Percentiles rank a stretch among this genome's conserved stretches.
Evolutionary conservation across 305 asterid species (phyloP).

Genomic region (Euphrasia arctica): DNA sequence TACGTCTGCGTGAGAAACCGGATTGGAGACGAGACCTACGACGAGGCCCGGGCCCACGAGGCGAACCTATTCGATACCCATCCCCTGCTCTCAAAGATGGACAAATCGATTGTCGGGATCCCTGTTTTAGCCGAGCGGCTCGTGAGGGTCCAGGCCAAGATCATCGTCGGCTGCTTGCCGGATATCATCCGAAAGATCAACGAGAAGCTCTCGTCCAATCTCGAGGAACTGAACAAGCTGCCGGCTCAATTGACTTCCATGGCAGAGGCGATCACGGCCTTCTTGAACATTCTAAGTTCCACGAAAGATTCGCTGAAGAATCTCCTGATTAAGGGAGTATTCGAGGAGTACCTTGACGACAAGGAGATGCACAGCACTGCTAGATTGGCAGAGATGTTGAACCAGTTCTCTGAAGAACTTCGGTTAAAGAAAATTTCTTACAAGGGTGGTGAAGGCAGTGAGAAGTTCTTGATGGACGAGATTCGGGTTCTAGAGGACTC

Average conservation of each 20-base stretch:
- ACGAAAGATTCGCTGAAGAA: conserved; percentile 11
- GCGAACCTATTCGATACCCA: no score
- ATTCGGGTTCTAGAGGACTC: conserved; percentile 36
- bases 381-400: conserved; percentile 37
- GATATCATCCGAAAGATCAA: conserved; percentile 25
- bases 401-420: conserved; percentile 25
- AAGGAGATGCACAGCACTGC: conserved; percentile 41
- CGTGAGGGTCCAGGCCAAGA: no score
- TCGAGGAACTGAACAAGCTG: conserved; percentile 20
- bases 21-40: no score
- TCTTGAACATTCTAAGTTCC: conserved; percentile 21
- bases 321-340: conserved; percentile 29
- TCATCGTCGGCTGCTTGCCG: no score
- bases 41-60: no score
- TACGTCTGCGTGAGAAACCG: conserved; percentile 35
- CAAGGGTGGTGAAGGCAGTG: not conserved
- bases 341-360: conserved; percentile 38
- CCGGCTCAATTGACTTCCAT: conserved; percentile 23
- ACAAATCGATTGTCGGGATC: no score
- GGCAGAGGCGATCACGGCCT: conserved; percentile 25
- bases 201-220: conserved; percentile 10
- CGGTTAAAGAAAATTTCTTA: conserved; percentile 5
- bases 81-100: no score
- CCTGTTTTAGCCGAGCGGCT: no score
- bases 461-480: conserved; percentile 38